These are phyloP conservation scores for Scheffersomyces titani DNA, from an alignment of 1,139 yeast species.

Conservation along the genomic window DNA sequence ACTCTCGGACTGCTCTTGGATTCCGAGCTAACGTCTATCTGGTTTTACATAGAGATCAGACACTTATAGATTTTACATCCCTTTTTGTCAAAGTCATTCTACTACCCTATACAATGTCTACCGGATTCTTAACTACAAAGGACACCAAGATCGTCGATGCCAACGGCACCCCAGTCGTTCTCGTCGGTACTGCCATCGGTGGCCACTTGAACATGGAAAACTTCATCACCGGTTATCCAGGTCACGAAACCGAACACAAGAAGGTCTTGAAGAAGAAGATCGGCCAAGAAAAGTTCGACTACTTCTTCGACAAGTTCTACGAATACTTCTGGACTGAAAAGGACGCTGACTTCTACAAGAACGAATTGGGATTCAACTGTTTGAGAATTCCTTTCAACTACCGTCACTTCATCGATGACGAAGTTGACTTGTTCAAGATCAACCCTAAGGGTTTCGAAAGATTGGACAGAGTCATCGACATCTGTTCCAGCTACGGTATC, in stretches of 20 bases:
- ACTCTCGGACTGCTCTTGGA: neutral
- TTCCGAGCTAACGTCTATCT: neutral
- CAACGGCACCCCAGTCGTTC: slow-evolving; percentile 31
- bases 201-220: slow-evolving; percentile 53
- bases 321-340: slow-evolving; percentile 49
- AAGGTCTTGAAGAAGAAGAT: slow-evolving; percentile 30
- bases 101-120: neutral
- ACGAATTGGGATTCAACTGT: slow-evolving; percentile 41
- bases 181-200: slow-evolving; percentile 44
- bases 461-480: slow-evolving; percentile 39
- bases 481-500: slow-evolving; percentile 38
- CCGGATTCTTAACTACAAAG: slow-evolving; percentile 23
- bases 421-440: slow-evolving; percentile 33
- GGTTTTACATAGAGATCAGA: neutral
- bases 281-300: slow-evolving; percentile 44
- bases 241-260: slow-evolving; percentile 50
- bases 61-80: neutral
- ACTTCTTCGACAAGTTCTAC: slow-evolving; percentile 46
- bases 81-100: neutral
- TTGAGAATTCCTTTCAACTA: slow-evolving; percentile 50
- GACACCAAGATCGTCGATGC: slow-evolving; percentile 44
- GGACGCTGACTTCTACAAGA: slow-evolving; percentile 42
- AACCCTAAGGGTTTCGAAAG: slow-evolving; percentile 42
- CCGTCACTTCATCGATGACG: slow-evolving; percentile 45
- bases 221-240: slow-evolving; percentile 52